Percentiles rank a stretch among this genome's conserved stretches.
phyloP scores from a whole-genome alignment of 2,329 filamentous ascomycete genomes.

The Tolypocladium ovalisporum region DNA sequence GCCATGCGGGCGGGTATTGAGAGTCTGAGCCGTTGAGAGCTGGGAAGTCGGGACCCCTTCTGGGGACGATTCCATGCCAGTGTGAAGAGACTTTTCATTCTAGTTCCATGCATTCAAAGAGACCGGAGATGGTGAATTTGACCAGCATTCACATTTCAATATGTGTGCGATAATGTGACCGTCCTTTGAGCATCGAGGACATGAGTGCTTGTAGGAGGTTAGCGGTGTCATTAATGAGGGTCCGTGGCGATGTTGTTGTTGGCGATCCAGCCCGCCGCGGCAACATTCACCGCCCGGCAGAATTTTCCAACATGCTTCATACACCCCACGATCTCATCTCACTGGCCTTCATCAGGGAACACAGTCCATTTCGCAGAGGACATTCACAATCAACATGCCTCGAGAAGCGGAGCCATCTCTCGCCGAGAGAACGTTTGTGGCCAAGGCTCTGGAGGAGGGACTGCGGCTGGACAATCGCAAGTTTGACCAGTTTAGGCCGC shows the following conservation, averaged over 20 bases:
- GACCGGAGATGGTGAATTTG: neutral
- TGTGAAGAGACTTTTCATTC: neutral
- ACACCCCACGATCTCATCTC: neutral
- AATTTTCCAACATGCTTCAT: slow-evolving; percentile 20
- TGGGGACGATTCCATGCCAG: neutral
- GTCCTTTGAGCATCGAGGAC: too few species aligned
- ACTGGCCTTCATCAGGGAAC: slow-evolving; percentile 1
- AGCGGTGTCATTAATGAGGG: too few species aligned
- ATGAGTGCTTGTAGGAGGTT: neutral
- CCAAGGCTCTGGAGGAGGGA: slow-evolving; percentile 69
- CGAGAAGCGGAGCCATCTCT: slow-evolving; percentile 84
- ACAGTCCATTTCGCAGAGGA: slow-evolving; percentile 2
- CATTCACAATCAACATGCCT: slow-evolving; percentile 52
- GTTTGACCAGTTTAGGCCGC: slow-evolving; percentile 67
- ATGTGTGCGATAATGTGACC: neutral
- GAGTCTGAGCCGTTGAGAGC: neutral
- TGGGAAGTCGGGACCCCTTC: too few species aligned
- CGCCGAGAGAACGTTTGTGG: slow-evolving; percentile 79
- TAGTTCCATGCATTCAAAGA: neutral
- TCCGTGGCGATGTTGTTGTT: neutral
- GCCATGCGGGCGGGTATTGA: slow-evolving; percentile 22
- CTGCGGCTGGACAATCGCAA: slow-evolving; percentile 75
- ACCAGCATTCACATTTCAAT: neutral
- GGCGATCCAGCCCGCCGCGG: neutral
- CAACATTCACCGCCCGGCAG: slow-evolving; percentile 37